Evolutionary conservation across 768 basidiomycete genomes (phyloP), one percentile per base, ranked within the genome.

Genomic region (Udeniomyces megalosporus): DNA sequence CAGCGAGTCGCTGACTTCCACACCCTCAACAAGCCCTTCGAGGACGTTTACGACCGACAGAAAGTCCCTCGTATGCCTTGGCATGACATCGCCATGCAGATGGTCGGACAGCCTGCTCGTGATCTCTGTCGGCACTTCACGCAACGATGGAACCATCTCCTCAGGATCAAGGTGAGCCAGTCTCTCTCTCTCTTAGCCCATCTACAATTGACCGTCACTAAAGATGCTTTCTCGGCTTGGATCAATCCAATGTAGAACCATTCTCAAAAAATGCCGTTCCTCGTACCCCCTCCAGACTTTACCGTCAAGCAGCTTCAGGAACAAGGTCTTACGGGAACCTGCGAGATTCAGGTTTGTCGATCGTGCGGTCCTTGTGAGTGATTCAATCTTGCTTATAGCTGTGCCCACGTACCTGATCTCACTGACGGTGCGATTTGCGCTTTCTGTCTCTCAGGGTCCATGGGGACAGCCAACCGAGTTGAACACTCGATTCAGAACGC

Each of bases 71-170:
- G 95, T 53, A 96, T 97, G 91, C 91, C 95, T 31, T 99, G 93
- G 92, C 95, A 99, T 71, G 95, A 99, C 71, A 88, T 97, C 44
- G 88, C 83, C 0, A 78, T 96, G 77, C 95, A 99, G 73, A 83
- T 97, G 46, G 86, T 96, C 29, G 95, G 95, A 3, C 91, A 93
- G 71, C 95, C 95, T 52, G 90, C 92, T 22, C 80, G 93, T 26
- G 95, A 99, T 74, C 74, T 97, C 12, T 86, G 86, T 62, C 82
- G 95, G 51, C 95, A 99, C 75, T 99, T 99, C 68, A 81, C 89
- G 17, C 86, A 96, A 73, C 80, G 92, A 69, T 97, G 93, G 92
- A 96, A 96, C 71, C 84, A 85, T 74, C 79, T 97, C 29, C 78
- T 96, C 49, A 80, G 93, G 66, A 90, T 89, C 72, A 96, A 96